Evolutionary conservation across 345 rosid species (phyloP).

Genomic region (Brassica nigra): DNA sequence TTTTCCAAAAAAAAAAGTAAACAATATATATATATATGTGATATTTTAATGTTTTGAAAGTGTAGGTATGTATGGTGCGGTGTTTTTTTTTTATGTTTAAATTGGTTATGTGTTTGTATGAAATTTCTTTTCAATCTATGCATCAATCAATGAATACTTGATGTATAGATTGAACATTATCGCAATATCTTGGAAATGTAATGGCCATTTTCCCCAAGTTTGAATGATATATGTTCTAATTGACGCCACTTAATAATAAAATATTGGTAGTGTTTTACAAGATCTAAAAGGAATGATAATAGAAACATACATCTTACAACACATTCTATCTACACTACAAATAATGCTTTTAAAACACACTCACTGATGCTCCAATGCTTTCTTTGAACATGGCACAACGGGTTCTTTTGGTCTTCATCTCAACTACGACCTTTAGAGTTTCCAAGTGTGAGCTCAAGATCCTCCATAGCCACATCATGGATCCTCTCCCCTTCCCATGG

Average conservation of each 20-base stretch:
- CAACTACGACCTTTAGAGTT: constrained; percentile 53
- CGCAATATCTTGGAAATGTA: too few relatives aligned
- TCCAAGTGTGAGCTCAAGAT: constrained; percentile 96
- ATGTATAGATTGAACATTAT: too few relatives aligned
- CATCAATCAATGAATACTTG: too few relatives aligned
- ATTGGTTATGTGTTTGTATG: too few relatives aligned
- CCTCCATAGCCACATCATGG: constrained; percentile 91
- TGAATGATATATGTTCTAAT: background rate
- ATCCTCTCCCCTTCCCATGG: constrained; percentile 99
- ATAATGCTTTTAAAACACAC: constrained; percentile 39
- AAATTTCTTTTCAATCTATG: too few relatives aligned
- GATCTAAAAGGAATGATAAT: constrained; percentile 25
- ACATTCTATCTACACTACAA: constrained; percentile 45
- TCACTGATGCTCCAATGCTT: constrained; percentile 14
- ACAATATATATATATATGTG: too few relatives aligned
- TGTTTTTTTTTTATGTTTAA: too few relatives aligned
- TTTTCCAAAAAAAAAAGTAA: too few relatives aligned
- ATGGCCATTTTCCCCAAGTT: background rate
- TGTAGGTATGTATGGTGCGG: too few relatives aligned
- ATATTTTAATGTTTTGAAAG: too few relatives aligned
- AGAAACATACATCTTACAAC: constrained; percentile 29
- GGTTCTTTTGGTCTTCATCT: constrained; percentile 27
- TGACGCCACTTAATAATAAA: constrained; percentile 16
- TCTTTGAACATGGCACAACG: constrained; percentile 16
- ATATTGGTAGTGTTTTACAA: constrained; percentile 12